A percentile compares a stretch with the other conserved stretches of the same genome.
These are phyloP conservation scores for Bjerkandera adusta DNA, from an alignment of 1,284 basidiomycete genomes.

Conservation along the genomic window DNA sequence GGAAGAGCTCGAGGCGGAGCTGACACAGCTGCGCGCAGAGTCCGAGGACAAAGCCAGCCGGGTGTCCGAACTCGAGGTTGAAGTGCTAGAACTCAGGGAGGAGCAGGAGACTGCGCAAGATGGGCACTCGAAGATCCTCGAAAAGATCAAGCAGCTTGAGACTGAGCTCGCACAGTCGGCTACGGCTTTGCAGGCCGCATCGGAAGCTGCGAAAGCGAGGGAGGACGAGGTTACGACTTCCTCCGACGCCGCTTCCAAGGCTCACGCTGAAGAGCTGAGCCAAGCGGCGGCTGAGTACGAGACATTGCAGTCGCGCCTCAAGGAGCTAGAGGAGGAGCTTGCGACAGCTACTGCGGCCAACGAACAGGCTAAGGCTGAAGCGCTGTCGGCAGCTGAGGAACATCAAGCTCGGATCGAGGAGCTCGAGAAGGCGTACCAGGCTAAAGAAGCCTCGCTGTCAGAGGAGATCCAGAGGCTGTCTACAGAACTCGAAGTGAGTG, in stretches of 20 bases:
- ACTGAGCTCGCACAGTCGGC: conserved; percentile 45
- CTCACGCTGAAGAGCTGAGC: conserved; percentile 47
- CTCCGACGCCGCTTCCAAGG: conserved; percentile 38
- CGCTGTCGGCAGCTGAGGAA: conserved; percentile 41
- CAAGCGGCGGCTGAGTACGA: conserved; percentile 44
- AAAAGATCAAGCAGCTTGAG: conserved; percentile 52
- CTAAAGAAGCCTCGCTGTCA: conserved; percentile 53
- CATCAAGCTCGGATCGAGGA: conserved; percentile 37
- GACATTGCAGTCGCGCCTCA: conserved; percentile 42
- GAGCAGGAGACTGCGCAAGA: conserved; percentile 65
- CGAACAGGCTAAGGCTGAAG: conserved; percentile 47
- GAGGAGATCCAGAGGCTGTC: conserved; percentile 57
- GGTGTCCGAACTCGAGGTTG: conserved; percentile 76
- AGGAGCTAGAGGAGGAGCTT: conserved; percentile 46
- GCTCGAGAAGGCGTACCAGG: conserved; percentile 40
- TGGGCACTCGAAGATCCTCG: conserved; percentile 43
- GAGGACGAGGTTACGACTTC: conserved; percentile 44
- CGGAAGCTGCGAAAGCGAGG: conserved; percentile 51
- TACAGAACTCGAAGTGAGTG: conserved; percentile 60
- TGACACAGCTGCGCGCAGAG: conserved; percentile 57
- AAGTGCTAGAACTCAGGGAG: conserved; percentile 77
- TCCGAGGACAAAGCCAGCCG: conserved; percentile 74
- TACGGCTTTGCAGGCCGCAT: conserved; percentile 47
- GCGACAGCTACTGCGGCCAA: conserved; percentile 41
- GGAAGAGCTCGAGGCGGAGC: conserved; percentile 48